Evolutionary conservation across 306 rosid genomes (phyloP).

Genomic region (Malus domestica): DNA sequence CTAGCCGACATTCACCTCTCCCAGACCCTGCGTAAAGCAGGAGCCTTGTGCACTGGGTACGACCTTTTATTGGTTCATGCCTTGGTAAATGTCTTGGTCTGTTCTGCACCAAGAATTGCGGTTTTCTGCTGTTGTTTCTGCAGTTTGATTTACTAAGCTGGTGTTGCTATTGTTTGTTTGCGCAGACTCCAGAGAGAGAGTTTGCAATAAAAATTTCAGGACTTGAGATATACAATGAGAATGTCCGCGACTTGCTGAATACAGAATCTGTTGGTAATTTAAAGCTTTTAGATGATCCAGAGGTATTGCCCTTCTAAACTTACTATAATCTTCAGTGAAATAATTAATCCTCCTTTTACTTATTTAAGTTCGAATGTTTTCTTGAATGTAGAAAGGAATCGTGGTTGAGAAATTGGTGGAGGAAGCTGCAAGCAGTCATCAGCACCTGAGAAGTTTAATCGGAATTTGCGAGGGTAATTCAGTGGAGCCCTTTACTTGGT

Average conservation of each 20-base stretch:
- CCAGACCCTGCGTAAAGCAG: too few relatives aligned
- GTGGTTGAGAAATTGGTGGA: slow-evolving; percentile 88
- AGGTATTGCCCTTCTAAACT: slow-evolving; percentile 32
- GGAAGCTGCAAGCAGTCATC: slow-evolving; percentile 68
- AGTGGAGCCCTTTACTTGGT: background rate
- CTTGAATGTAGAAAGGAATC: slow-evolving; percentile 68
- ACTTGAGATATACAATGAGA: slow-evolving; percentile 90
- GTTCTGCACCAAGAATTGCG: too few relatives aligned
- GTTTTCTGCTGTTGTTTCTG: too few relatives aligned
- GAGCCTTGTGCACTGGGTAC: too few relatives aligned
- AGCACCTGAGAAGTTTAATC: slow-evolving; percentile 75
- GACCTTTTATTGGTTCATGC: background rate
- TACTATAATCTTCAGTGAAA: too few relatives aligned
- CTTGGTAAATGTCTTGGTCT: background rate
- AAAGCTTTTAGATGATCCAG: slow-evolving; percentile 89
- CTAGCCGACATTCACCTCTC: too few relatives aligned
- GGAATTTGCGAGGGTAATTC: slow-evolving; percentile 78
- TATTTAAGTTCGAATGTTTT: slow-evolving; percentile 11
- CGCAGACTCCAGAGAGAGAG: slow-evolving; percentile 84
- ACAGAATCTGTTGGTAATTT: slow-evolving; percentile 75
- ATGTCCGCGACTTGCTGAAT: slow-evolving; percentile 77
- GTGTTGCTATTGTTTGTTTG: slow-evolving; percentile 16
- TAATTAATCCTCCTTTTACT: too few relatives aligned
- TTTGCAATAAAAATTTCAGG: slow-evolving; percentile 77
- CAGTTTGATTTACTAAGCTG: too few relatives aligned